These are phyloP conservation scores for Debaryomyces prosopidis DNA, from an alignment of 805 yeast genomes.

Conservation along the genomic window DNA sequence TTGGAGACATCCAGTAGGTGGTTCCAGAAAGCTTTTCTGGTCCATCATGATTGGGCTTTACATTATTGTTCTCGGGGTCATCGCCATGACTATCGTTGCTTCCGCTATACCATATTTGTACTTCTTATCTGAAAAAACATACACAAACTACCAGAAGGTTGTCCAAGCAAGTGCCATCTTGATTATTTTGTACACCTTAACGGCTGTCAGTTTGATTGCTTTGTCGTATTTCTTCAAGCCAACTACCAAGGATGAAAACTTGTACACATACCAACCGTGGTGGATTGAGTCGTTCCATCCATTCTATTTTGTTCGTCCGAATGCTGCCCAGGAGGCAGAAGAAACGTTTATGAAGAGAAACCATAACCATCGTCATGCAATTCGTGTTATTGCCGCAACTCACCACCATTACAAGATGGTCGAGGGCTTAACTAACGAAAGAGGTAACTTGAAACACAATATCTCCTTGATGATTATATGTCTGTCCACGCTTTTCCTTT, in stretches of 20 bases:
- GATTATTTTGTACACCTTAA: constrained; percentile 46
- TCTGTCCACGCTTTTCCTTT: constrained; percentile 49
- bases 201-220: constrained; percentile 50
- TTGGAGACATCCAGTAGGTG: constrained; percentile 75
- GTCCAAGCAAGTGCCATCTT: constrained; percentile 31
- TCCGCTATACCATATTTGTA: constrained; percentile 63
- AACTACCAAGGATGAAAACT: constrained; percentile 47
- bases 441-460: constrained; percentile 52
- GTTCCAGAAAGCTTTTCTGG: constrained; percentile 53
- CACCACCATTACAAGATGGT: constrained; percentile 39
- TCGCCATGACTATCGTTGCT: constrained; percentile 64
- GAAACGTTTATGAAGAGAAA: constrained; percentile 48
- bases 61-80: constrained; percentile 51
- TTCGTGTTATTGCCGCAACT: constrained; percentile 63
- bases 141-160: constrained; percentile 21
- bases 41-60: constrained; percentile 50
- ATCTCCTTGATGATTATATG: constrained; percentile 49
- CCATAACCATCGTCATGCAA: constrained; percentile 50
- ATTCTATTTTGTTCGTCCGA: constrained; percentile 58
- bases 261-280: constrained; percentile 70
- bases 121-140: constrained; percentile 40
- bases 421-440: constrained; percentile 38
- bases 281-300: constrained; percentile 70
- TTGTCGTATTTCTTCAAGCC: constrained; percentile 58
- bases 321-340: constrained; percentile 52